Evolutionary conservation across 1,284 basidiomycete species (phyloP).

Genomic region (Cutaneotrichosporon arboriforme): DNA sequence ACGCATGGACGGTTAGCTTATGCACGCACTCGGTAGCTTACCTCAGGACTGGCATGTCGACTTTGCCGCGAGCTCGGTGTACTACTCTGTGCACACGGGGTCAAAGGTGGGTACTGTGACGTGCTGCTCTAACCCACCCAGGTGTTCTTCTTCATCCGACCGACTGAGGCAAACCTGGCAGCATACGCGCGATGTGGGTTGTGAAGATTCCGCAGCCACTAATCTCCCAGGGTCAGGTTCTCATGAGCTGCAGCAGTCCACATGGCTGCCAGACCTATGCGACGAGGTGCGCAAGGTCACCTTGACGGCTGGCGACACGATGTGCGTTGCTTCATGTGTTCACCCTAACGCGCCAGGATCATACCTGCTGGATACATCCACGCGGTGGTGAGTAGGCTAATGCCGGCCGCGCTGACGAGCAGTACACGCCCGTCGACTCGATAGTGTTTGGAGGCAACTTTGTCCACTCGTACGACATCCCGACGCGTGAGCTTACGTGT

Average conservation of each 20-base stretch:
- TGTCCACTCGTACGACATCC: slow-evolving; percentile 61
- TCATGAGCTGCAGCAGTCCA: slow-evolving; percentile 68
- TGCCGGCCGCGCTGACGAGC: slow-evolving; percentile 5
- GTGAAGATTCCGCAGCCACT: too few species aligned
- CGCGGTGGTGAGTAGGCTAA: slow-evolving; percentile 65
- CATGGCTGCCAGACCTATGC: slow-evolving; percentile 76
- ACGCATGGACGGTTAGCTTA: slow-evolving; percentile 69
- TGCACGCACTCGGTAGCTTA: background rate
- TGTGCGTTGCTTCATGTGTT: slow-evolving; percentile 51
- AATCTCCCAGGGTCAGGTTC: slow-evolving; percentile 60
- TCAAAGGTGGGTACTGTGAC: slow-evolving; percentile 57
- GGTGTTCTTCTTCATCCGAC: slow-evolving; percentile 92
- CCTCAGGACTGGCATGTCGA: slow-evolving; percentile 90
- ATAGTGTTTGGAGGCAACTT: slow-evolving; percentile 98
- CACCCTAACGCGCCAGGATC: slow-evolving; percentile 51
- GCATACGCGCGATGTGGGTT: slow-evolving; percentile 54
- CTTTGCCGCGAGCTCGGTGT: slow-evolving; percentile 91
- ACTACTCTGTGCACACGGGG: slow-evolving; percentile 81
- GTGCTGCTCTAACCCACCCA: slow-evolving; percentile 39
- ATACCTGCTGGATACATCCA: slow-evolving; percentile 98
- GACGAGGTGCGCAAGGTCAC: slow-evolving; percentile 83
- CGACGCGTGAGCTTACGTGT: background rate
- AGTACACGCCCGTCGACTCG: slow-evolving; percentile 87
- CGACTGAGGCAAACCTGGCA: slow-evolving; percentile 78
- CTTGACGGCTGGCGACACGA: slow-evolving; percentile 77